Evolutionary conservation across 1,284 basidiomycete species (phyloP), one percentile per base, ranked within the genome.

Genomic region (Pholiota adiposa): DNA sequence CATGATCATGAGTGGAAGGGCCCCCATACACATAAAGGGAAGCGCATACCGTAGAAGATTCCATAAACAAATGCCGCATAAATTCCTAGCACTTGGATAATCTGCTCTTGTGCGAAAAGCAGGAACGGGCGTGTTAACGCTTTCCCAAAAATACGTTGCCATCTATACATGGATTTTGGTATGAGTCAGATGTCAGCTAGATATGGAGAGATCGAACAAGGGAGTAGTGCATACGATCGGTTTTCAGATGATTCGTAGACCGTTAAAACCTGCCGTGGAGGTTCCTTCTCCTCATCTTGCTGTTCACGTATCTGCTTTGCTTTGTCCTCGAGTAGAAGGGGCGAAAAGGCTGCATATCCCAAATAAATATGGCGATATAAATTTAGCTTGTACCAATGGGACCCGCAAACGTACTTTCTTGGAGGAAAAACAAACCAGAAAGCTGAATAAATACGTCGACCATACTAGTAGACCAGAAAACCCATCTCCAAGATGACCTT

Each of bases 391-490:
- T 18, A 8, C 16, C 23, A 29, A 55, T 12, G n/a, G n/a, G n/a
- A n/a, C n/a, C n/a, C 23, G 21, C 51, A 50, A 21, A 71, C 79
- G 27, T 56, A 89, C 87, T 90, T 78, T 93, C 90, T 69, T 77
- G 79, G 1, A 91, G 75, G 57, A 78, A 81, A 51, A 89, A 74
- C 0, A 90, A 41, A 2, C 90, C 88, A 12, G 83, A 61, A 0
- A 83, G 31, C 64, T 86, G 83, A 8, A 88, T 69, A 4, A 71
- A 56, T 0, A 76, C 82, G 56, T 84, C 82, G 0, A 79, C 76
- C 41, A 88, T 84, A 25, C 76, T 83, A 2, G 86, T 86, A 0
- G 84, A 81, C 80, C 83, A 87, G 69, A 90, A 91, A 38, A 88
- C 86, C 87, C 83, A 88, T 72, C 83, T 79, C 86, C 83, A 89